Conservation (phyloP, 2,329 filamentous ascomycete species). For the Fusarium sp. region DNA sequence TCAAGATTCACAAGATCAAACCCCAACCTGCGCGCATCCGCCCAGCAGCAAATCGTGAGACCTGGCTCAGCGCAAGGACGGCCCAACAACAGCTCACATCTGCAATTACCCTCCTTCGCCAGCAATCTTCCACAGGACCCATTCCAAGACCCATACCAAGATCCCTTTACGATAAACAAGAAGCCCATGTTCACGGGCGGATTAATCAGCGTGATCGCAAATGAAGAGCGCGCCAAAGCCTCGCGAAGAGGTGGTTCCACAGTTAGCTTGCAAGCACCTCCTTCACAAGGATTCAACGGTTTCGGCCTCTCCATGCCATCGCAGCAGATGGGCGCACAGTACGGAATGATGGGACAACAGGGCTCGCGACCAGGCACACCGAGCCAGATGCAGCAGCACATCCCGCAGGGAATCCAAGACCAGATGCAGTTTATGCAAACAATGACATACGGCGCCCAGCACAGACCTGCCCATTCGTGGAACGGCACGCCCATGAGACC, state of each 20-base stretch:
- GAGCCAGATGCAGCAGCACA: constrained; percentile 19
- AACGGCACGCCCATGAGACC: neutral
- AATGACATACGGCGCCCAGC: neutral
- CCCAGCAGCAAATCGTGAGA: constrained; percentile 30
- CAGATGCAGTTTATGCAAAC: constrained; percentile 28
- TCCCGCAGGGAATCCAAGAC: constrained; percentile 17
- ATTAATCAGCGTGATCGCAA: constrained; percentile 31
- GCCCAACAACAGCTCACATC: neutral
- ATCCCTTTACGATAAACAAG: constrained; percentile 3
- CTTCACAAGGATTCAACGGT: neutral
- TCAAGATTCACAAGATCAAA: constrained; percentile 32
- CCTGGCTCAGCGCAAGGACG: constrained; percentile 34
- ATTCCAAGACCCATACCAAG: constrained; percentile 22
- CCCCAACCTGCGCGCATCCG: constrained; percentile 28
- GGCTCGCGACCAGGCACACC: constrained; percentile 9
- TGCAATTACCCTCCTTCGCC: constrained; percentile 33
- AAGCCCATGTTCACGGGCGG: constrained; percentile 32
- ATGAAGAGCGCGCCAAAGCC: constrained; percentile 34
- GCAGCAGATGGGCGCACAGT: constrained; percentile 13
- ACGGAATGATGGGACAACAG: constrained; percentile 21
- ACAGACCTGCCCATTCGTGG: constrained; percentile 4
- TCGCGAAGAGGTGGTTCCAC: constrained; percentile 26
- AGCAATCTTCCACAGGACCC: constrained; percentile 36
- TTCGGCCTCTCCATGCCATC: constrained; percentile 5
- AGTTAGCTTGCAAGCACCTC: constrained; percentile 9